Evolutionary conservation across 495 filamentous ascomycete species (phyloP).

Genomic region (Podospora pseudopauciseta): DNA sequence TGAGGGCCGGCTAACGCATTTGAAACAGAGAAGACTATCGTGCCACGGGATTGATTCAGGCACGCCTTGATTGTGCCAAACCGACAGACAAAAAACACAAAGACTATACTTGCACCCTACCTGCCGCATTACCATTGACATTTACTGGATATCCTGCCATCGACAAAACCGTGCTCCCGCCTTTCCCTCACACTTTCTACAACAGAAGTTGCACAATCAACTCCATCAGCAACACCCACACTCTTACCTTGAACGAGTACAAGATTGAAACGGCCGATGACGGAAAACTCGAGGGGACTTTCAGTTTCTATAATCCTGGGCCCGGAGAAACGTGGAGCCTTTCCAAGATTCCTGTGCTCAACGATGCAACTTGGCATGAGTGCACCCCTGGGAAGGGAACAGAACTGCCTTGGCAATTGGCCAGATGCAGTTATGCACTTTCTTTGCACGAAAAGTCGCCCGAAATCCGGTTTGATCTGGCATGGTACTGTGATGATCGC

Average conservation of each 20-base stretch:
- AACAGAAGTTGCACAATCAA: constrained; percentile 47
- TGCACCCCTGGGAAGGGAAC: constrained; percentile 8
- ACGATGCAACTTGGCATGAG: constrained; percentile 21
- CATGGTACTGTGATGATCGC: constrained; percentile 31
- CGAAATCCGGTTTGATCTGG: constrained; percentile 19
- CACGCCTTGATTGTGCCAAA: not conserved
- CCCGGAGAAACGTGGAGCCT: constrained; percentile 19
- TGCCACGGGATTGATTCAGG: not conserved
- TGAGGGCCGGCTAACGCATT: not conserved
- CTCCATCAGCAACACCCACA: constrained; percentile 24
- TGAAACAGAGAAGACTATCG: not conserved
- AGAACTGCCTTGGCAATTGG: constrained; percentile 21
- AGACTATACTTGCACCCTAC: constrained; percentile 20
- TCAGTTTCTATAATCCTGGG: constrained; percentile 22
- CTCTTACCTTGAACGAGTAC: constrained; percentile 21
- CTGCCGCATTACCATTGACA: not conserved
- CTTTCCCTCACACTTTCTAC: constrained; percentile 51
- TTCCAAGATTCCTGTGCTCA: constrained; percentile 6
- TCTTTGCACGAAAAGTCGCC: constrained; percentile 13
- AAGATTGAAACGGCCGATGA: constrained; percentile 12
- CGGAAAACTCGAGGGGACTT: constrained; percentile 11
- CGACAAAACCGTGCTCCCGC: constrained; percentile 15
- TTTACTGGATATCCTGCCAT: constrained; percentile 28
- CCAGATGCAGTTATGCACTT: constrained; percentile 20
- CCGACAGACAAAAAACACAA: not conserved